Base-by-base conservation (phyloP, 768 basidiomycete genomes). In the Paxillus ammoniavirescens region DNA sequence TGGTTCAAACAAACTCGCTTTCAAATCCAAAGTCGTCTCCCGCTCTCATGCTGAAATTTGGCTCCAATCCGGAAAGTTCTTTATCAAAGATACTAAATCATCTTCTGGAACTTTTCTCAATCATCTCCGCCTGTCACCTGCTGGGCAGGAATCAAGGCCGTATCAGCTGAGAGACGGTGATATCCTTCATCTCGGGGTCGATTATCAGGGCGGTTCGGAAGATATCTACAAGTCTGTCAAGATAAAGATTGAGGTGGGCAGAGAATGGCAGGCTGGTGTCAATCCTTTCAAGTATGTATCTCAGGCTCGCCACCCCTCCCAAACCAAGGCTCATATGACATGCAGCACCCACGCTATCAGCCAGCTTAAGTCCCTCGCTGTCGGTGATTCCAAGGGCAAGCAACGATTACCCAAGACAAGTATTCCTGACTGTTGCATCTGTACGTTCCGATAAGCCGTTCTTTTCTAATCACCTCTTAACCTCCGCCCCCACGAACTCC, bases 141-240 rank as follows among this genome's bases (percentile, higher is more conserved):
- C 95, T 10, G 89, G 88, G 45, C 80, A 82, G 7, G 95, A 96
- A 67, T 89, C 86, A 5, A 75, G 84, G 37, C 82, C 92, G 1
- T 86, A 79, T 55, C 82, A 82, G 56, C 77, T 98, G 61, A 92
- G 89, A 72, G 95, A 98, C 56, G 96, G 96, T 1, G 95, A 98
- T 73, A 81, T 98, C 28, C 72, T 98, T 17, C 96, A 98, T 72
- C 83, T 98, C 1, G 95, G 96, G 2, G 93, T 98, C 26, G 95
- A 98, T 68, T 99, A 97, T 72, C 95, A 98, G 70, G 96, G 96
- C 6, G 96, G 96, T 0, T 84, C 91, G 7, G 94, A 98, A 75
- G 95, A 98, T 70, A 93, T 96, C 49, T 98, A 96, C 72, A 89
- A 97, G 74, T 92, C 90, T 54, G 92, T 98, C 54, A 98, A 96